A percentile compares a stretch with the other conserved stretches of the same genome.
Evolutionary conservation across 257 asterid genomes (phyloP).

Genomic region (Penstemon davidsonii): DNA sequence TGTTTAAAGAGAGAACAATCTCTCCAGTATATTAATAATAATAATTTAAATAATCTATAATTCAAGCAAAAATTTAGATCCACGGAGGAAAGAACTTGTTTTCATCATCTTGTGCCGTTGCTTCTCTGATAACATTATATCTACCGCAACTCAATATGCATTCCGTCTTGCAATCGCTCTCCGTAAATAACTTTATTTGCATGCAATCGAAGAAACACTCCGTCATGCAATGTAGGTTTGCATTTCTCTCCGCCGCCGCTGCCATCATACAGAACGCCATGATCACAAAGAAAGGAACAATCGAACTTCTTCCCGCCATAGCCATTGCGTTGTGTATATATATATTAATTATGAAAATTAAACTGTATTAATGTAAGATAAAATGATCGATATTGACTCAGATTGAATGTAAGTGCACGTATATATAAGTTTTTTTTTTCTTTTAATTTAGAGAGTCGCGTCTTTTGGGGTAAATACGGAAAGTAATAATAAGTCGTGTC

Average conservation of each 20-base stretch:
- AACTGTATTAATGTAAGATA: not conserved
- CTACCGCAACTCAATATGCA: constrained; percentile 38
- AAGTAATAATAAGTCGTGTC: too few species aligned
- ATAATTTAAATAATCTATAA: not conserved
- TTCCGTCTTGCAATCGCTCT: constrained; percentile 39
- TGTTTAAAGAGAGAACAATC: too few species aligned
- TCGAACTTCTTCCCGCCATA: constrained; percentile 22
- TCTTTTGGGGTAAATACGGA: constrained; percentile 7
- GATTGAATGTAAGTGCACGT: not conserved
- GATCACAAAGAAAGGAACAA: not conserved
- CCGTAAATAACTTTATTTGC: constrained; percentile 34
- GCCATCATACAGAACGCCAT: not conserved
- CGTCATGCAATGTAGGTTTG: constrained; percentile 32
- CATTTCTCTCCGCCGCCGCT: constrained; percentile 25
- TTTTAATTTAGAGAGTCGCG: constrained; percentile 5
- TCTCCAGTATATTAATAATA: not conserved
- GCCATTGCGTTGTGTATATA: constrained; percentile 2
- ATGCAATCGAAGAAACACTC: constrained; percentile 44
- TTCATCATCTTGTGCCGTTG: constrained; percentile 18
- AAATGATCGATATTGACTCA: not conserved
- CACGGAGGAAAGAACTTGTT: constrained; percentile 37
- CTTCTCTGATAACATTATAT: not conserved
- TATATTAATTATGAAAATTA: not conserved
- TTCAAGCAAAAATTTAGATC: constrained; percentile 23
- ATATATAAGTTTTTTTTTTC: not conserved